Evolutionary conservation across 139 green algal species (phyloP).

Genomic region (Micromonas pusilla): DNA sequence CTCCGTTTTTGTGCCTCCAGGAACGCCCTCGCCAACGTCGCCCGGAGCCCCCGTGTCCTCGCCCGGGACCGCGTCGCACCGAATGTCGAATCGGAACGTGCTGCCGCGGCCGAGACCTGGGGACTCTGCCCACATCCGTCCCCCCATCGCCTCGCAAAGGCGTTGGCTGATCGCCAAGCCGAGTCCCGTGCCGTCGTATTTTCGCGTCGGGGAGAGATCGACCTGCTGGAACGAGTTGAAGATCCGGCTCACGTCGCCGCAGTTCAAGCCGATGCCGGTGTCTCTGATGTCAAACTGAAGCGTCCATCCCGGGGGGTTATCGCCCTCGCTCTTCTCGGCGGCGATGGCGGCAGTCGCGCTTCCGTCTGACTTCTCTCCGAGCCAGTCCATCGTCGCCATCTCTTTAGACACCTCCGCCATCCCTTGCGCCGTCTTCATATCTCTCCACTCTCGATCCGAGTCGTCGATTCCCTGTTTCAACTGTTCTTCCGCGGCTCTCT

Average conservation of each 20-base stretch:
- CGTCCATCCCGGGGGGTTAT: background rate
- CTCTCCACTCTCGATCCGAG: background rate
- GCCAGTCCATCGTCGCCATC: background rate
- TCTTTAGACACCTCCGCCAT: background rate
- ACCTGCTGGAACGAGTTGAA: constrained; percentile 73
- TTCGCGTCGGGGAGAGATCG: constrained; percentile 51
- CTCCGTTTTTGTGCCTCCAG: no score
- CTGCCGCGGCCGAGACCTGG: constrained; percentile 10
- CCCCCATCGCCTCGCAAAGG: constrained; percentile 69
- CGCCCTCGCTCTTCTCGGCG: background rate
- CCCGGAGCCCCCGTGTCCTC: background rate
- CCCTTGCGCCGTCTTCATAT: background rate
- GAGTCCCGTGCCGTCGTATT: constrained; percentile 71
- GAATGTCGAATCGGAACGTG: constrained; percentile 21
- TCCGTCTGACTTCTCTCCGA: background rate
- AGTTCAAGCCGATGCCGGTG: constrained; percentile 25
- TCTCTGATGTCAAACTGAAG: constrained; percentile 29
- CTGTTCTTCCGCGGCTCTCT: background rate
- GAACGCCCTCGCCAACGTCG: background rate
- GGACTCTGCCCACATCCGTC: constrained; percentile 47
- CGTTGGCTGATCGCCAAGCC: constrained; percentile 70
- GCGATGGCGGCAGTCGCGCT: background rate
- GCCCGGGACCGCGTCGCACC: background rate
- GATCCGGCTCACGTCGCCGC: constrained; percentile 46
- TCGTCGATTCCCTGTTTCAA: background rate